These are phyloP conservation scores for Teratosphaeria epicoccoides DNA, from an alignment of 2,329 filamentous ascomycete species.

Conservation along the genomic window DNA sequence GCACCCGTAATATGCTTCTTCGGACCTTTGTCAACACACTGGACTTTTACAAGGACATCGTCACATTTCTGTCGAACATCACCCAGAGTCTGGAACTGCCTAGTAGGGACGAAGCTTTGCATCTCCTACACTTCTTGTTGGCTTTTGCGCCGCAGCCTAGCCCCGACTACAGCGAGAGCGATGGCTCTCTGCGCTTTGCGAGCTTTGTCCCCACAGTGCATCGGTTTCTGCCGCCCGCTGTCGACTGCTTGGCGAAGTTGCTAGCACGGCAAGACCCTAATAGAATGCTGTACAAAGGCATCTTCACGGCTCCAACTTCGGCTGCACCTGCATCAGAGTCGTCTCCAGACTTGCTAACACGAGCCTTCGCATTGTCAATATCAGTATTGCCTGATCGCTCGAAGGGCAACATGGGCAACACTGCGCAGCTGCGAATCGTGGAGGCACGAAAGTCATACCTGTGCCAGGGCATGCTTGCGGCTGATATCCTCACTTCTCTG, in stretches of 20 bases:
- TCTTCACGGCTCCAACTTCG: constrained; percentile 58
- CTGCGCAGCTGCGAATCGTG: constrained; percentile 49
- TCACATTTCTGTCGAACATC: constrained; percentile 75
- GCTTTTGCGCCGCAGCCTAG: constrained; percentile 75
- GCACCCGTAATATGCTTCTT: constrained; percentile 78
- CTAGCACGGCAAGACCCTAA: constrained; percentile 91
- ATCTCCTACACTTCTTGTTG: constrained; percentile 77
- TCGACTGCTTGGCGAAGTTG: constrained; percentile 84
- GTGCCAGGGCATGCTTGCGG: constrained; percentile 83
- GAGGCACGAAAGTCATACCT: constrained; percentile 79
- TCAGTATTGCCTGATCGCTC: constrained; percentile 69
- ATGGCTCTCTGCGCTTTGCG: constrained; percentile 57
- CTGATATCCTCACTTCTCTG: constrained; percentile 74
- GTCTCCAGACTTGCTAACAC: constrained; percentile 71
- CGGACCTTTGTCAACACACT: constrained; percentile 73
- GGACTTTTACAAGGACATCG: constrained; percentile 94
- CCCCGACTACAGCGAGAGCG: constrained; percentile 41
- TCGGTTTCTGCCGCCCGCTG: constrained; percentile 76
- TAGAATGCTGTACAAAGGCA: constrained; percentile 66
- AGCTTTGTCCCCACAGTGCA: constrained; percentile 72
- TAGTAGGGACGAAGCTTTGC: constrained; percentile 75
- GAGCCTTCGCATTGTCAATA: constrained; percentile 77
- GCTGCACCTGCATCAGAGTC: constrained; percentile 28
- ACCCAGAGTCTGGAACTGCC: constrained; percentile 72
- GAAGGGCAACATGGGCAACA: constrained; percentile 39